Conservation (phyloP, 495 filamentous ascomycete genomes). For the Penicillium pulvis region DNA sequence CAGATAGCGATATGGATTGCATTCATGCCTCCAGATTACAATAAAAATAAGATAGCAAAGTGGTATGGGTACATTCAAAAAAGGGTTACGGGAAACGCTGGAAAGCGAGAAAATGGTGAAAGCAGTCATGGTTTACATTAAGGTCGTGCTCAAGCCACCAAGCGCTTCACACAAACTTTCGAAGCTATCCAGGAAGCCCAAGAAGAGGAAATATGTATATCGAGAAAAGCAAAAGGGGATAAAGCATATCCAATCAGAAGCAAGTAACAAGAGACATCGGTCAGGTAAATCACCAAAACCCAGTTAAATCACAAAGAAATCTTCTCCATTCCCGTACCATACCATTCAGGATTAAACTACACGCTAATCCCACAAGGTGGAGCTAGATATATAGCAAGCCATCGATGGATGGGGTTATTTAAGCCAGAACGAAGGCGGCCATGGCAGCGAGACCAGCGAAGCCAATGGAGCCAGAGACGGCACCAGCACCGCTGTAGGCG, state of each 20-base stretch:
- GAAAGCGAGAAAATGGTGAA: constrained; percentile 32
- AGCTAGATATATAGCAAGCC: constrained; percentile 18
- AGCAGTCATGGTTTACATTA: constrained; percentile 53
- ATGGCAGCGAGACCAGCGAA: constrained; percentile 52
- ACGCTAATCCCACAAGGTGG: constrained; percentile 11
- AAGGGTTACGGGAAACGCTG: constrained; percentile 32
- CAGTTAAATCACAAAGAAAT: constrained; percentile 36
- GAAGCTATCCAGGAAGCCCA: constrained; percentile 45
- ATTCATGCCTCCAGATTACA: constrained; percentile 21
- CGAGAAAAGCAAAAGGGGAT: constrained; percentile 28
- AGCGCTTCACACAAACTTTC: constrained; percentile 45
- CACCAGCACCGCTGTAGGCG: constrained; percentile 51
- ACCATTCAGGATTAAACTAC: constrained; percentile 8
- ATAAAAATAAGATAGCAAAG: constrained; percentile 17
- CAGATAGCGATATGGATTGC: background rate
- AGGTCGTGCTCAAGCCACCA: constrained; percentile 48
- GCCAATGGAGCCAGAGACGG: constrained; percentile 49
- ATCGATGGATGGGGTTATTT: constrained; percentile 42
- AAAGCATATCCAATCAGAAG: constrained; percentile 35
- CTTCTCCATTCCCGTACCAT: constrained; percentile 13
- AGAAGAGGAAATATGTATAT: constrained; percentile 37
- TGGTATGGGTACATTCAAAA: constrained; percentile 31
- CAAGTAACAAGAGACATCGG: constrained; percentile 23
- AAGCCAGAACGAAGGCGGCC: constrained; percentile 57
- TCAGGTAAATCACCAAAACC: constrained; percentile 33